phyloP scores from a whole-genome alignment of 768 basidiomycete species.

The Daedalea quercina region DNA sequence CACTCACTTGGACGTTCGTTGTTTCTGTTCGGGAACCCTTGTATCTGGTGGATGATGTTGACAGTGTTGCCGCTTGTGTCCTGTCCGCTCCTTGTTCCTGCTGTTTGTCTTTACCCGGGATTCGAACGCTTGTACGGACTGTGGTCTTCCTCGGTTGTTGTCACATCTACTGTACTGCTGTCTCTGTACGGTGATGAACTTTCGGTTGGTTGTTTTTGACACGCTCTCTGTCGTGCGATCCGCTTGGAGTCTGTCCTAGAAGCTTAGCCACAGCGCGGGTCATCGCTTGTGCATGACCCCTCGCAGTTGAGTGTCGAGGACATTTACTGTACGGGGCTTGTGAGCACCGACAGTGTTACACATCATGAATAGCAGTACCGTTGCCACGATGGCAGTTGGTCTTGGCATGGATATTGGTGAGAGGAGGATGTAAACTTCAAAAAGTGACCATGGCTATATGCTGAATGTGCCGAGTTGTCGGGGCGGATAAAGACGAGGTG shows the following conservation, averaged over 20 bases:
- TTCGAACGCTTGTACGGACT: neutral
- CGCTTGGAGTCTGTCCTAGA: neutral
- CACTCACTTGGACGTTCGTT: too few relatives aligned
- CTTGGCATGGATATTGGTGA: too few relatives aligned
- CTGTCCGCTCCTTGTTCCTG: neutral
- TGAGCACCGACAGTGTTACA: too few relatives aligned
- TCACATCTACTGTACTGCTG: neutral
- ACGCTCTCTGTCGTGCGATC: neutral
- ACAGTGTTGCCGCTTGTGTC: neutral
- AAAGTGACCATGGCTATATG: too few relatives aligned
- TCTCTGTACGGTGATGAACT: neutral
- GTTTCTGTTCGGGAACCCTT: neutral
- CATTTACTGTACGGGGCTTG: too few relatives aligned
- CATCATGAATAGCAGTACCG: too few relatives aligned
- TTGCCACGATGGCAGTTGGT: too few relatives aligned
- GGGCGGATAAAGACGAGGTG: too few relatives aligned
- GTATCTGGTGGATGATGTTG: neutral
- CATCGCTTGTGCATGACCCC: too few relatives aligned
- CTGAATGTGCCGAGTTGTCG: too few relatives aligned
- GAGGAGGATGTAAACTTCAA: too few relatives aligned
- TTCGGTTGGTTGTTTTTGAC: neutral
- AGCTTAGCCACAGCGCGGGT: neutral
- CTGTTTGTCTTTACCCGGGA: neutral
- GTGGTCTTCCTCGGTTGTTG: neutral
- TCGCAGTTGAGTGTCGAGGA: too few relatives aligned